Evolutionary conservation across 768 basidiomycete genomes (phyloP).

Genomic region (Leccinum fibrillosum): DNA sequence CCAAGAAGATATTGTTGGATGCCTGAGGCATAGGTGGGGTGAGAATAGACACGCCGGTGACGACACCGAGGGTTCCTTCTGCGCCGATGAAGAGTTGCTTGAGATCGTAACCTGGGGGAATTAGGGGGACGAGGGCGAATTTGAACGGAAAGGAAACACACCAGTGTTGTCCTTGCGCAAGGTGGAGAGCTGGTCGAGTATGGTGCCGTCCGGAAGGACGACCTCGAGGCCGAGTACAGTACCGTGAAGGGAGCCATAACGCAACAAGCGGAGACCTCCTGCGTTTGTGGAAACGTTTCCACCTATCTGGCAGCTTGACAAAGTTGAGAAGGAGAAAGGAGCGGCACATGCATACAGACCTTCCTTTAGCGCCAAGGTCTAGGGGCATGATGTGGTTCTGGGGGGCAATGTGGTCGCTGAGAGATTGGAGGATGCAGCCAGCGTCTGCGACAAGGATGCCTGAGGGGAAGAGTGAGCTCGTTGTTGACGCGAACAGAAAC

Average conservation of each 20-base stretch:
- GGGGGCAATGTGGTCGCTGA: constrained; percentile 82
- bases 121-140: neutral
- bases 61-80: constrained; percentile 93
- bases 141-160: constrained; percentile 30
- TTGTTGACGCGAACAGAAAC: constrained; percentile 2
- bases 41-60: constrained; percentile 93
- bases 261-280: constrained; percentile 89
- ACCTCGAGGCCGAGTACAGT: constrained; percentile 94
- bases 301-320: constrained; percentile 87
- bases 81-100: constrained; percentile 98
- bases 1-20: constrained; percentile 89
- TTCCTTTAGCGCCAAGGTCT: constrained; percentile 94
- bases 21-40: constrained; percentile 81
- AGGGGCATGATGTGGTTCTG: constrained; percentile 95
- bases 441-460: constrained; percentile 92
- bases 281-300: constrained; percentile 98
- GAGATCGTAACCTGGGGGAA: constrained; percentile 79
- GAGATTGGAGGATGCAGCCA: constrained; percentile 86
- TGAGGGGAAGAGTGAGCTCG: constrained; percentile 27
- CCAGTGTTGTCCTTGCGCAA: constrained; percentile 98
- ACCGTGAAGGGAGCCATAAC: constrained; percentile 95
- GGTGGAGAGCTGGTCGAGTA: constrained; percentile 85
- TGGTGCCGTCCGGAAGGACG: constrained; percentile 89
- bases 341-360: constrained; percentile 41
- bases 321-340: constrained; percentile 4